Evolutionary conservation across 441 rosid species (phyloP), one percentile per base, ranked within the genome.

Genomic region (Croton setiger): DNA sequence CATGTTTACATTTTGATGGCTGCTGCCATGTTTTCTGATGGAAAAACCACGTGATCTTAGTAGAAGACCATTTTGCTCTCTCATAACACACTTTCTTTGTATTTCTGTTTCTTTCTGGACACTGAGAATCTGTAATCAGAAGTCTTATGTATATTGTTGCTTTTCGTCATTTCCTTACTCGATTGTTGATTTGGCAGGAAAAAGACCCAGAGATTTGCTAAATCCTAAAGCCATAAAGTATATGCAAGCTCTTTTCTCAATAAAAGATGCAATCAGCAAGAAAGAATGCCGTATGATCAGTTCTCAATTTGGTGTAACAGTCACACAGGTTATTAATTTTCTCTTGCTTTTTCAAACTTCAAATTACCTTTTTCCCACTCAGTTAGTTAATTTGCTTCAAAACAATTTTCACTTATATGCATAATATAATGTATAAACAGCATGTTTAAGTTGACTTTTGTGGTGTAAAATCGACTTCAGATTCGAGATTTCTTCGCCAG

Each of bases 161-260:
- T 76, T 75, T 65, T 62, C 31, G 21, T 55, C 57, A 39, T 35
- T 74, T 51, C 65, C 60, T 69, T 41, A 77, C 69, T 71, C 20
- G 20, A 21, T 55, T 74, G 35, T 70, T 43, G 14, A 79, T 68
- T 67, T 71, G 77, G 60, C 86, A 96, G 98, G 99, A 61, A 96
- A 96, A 85, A 91, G 97, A 66, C 99, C 98, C 18, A 88, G 99
- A 78, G 98, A 96, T 83, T 87, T 96, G 81, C 76, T 96, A 69
- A 93, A 88, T 75, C 96, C 97, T 17, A 96, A 93, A 82, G 99
- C 97, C 55, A 87, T 88, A 66, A 91, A 89, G 76, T 86, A 96
- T 81, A 86, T 96, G 91, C 97, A 93, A 86, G 83, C 89, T 43
- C 69, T 93, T 81, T 96, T 91, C 60, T 84, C 99, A 52, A 75